Percentiles rank a stretch among this genome's conserved stretches.
Evolutionary conservation across 2,329 filamentous ascomycete species (phyloP).

Genomic region (Penicillium crustosum): DNA sequence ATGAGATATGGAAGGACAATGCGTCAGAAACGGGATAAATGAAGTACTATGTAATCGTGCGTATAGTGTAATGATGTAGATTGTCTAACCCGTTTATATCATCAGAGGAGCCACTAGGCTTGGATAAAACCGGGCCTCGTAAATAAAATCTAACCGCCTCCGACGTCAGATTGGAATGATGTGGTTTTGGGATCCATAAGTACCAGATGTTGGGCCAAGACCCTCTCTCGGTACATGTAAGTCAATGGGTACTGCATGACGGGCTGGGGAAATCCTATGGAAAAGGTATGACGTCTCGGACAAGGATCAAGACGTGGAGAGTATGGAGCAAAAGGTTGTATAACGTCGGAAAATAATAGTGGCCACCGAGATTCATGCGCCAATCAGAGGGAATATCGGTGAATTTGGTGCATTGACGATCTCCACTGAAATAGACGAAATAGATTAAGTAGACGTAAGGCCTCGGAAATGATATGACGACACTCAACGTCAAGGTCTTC

Average conservation of each 20-base stretch:
- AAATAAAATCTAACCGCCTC: slow-evolving; percentile 18
- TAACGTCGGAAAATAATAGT: background rate
- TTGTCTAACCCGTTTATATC: slow-evolving; percentile 21
- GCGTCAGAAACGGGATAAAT: slow-evolving; percentile 16
- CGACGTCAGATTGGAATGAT: slow-evolving; percentile 26
- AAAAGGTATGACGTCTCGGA: slow-evolving; percentile 18
- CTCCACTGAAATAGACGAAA: slow-evolving; percentile 18
- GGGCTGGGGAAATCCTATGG: too few relatives aligned
- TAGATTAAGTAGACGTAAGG: slow-evolving; percentile 28
- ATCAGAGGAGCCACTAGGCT: slow-evolving; percentile 9
- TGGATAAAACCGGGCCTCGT: slow-evolving; percentile 18
- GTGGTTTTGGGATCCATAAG: background rate
- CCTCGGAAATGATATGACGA: slow-evolving; percentile 19
- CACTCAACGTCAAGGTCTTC: slow-evolving; percentile 17
- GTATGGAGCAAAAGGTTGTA: slow-evolving; percentile 8
- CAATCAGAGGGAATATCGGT: slow-evolving; percentile 11
- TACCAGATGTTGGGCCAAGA: background rate
- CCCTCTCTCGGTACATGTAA: too few relatives aligned
- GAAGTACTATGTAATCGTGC: slow-evolving; percentile 14
- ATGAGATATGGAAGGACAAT: slow-evolving; percentile 17
- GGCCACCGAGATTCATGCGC: background rate
- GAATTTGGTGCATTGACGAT: slow-evolving; percentile 9
- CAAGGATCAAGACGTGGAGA: slow-evolving; percentile 13
- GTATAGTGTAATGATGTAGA: slow-evolving; percentile 20
- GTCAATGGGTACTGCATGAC: background rate